Evolutionary conservation across 441 rosid genomes (phyloP), one percentile per base, ranked within the genome.

Genomic region (Geranium incanum): DNA sequence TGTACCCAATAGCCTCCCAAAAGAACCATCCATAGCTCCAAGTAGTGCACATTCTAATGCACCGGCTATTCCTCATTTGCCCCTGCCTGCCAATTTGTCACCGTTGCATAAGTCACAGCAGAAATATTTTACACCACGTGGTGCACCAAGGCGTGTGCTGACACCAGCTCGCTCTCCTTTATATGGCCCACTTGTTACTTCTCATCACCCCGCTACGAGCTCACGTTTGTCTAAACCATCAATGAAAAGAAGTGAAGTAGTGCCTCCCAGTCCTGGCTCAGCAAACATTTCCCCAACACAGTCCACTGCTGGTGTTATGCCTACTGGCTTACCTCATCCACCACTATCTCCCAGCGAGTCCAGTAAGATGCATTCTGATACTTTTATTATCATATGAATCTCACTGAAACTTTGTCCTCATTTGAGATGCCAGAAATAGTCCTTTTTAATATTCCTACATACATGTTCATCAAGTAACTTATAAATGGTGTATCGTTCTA

Each of bases 261-360:
- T 75, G 69, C 82, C 91, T 75, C 87, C 96, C 66, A 76, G 84
- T 76, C 84, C 82, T 64, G 87, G 86, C 69, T 80, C 87, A 80
- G 78, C 82, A 74, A 84, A 83, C 78, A 78, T 89, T 75, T 83
- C 97, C 76, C 98, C 98, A 55, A 64, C 87, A 70, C 92, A 84
- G 69, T 79, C 83, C 18, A 75, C 80, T 39, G 74, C 76, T 66
- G 85, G 89, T 72, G 79, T 82, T 70, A 67, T 84, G 75, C 84
- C 91, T 73, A 64, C 87, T 36, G 81, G 73, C 78, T 81, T 91
- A 82, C 76, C 92, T 72, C 85, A 90, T 79, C 95, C 98, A 50
- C 96, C 98, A 66, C 79, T 94, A 72, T 82, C 97, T 72, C 97
- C 90, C 68, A 77, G 79, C 65, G 68, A 81, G 64, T 87, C 95